Base-by-base conservation (phyloP, 2,329 filamentous ascomycete genomes). In the Coleophoma eucalyptorum region DNA sequence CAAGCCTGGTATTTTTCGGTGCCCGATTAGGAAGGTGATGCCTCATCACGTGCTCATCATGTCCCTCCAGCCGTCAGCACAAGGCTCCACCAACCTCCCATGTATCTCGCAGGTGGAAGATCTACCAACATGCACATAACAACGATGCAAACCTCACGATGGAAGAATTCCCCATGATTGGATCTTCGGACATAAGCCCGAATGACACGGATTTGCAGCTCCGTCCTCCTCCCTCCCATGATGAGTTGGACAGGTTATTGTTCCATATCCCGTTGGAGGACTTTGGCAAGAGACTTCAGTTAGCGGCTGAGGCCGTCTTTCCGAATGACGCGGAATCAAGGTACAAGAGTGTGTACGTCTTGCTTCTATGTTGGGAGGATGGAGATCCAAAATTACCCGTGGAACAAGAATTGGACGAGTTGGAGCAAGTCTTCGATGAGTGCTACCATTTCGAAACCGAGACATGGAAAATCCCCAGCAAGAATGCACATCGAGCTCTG, bases 351-450 rank as follows among this genome's bases (percentile, higher is more conserved):
- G 51, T 53, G n/a, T 26, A 34, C 21, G 50, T 47, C 3, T 18
- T 54, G n/a, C 26, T 54, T 5, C 33, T 54, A 2, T 43, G 26
- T 13, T 54, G 52, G 52, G 52, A 46, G 13, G 49, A 51, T 33
- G 49, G 44, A 16, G 52, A 54, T 38, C 49, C 52, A 1, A 48
- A 42, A n/a, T 37, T 54, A 20, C 51, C 51, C 3, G 42, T 44
- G 12, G 20, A 44, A 6, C 42, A 16, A 16, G 42, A 44, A 26
- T 32, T 53, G 10, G 19, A 13, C 3, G 42, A 35, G 10, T 35
- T 53, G 13, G 16, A 31, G 12, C 31, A 46, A 43, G 47, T 52
- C 20, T 52, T 52, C 46, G 32, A n/a, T 18, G n/a, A 44, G 10
- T 4, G 16, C 16, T 52, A 49, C 16, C 38, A 26, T 16, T 52